phyloP scores from a whole-genome alignment of 352 stramenopile genomes.

The Proteromonas lacertae region DNA sequence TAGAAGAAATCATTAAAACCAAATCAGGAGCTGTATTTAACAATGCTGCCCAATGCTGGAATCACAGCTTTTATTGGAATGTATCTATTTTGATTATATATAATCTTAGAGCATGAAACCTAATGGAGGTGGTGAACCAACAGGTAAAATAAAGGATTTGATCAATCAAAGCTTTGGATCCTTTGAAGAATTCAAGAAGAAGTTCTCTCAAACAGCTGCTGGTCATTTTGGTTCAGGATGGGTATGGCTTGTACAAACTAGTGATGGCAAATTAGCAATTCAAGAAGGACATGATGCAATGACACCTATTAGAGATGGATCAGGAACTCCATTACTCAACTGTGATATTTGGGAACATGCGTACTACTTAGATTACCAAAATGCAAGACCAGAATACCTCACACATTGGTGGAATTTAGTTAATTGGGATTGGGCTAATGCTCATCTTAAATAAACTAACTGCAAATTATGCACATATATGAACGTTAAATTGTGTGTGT shows the following conservation, averaged over 20 bases:
- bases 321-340: slow-evolving; percentile 19
- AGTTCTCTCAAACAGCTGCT: slow-evolving; percentile 42
- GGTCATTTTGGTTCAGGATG: slow-evolving; percentile 49
- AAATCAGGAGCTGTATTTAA: slow-evolving; percentile 7
- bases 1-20: neutral
- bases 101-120: slow-evolving; percentile 46
- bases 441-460: too few species aligned
- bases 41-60: slow-evolving; percentile 15
- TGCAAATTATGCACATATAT: too few species aligned
- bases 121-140: slow-evolving; percentile 25
- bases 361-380: slow-evolving; percentile 72
- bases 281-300: slow-evolving; percentile 12
- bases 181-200: slow-evolving; percentile 37
- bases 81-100: too few species aligned
- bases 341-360: slow-evolving; percentile 62
- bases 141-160: slow-evolving; percentile 26
- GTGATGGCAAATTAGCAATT: slow-evolving; percentile 4
- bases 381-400: slow-evolving; percentile 10
- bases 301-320: slow-evolving; percentile 10
- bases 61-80: slow-evolving; percentile 53
- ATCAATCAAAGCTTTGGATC: slow-evolving; percentile 54
- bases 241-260: slow-evolving; percentile 24
- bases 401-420: neutral
- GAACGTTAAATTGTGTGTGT: too few species aligned
- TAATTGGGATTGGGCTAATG: too few species aligned